Evolutionary conservation across 2,329 filamentous ascomycete genomes (phyloP).

Genomic region (Epichloe hybrida): DNA sequence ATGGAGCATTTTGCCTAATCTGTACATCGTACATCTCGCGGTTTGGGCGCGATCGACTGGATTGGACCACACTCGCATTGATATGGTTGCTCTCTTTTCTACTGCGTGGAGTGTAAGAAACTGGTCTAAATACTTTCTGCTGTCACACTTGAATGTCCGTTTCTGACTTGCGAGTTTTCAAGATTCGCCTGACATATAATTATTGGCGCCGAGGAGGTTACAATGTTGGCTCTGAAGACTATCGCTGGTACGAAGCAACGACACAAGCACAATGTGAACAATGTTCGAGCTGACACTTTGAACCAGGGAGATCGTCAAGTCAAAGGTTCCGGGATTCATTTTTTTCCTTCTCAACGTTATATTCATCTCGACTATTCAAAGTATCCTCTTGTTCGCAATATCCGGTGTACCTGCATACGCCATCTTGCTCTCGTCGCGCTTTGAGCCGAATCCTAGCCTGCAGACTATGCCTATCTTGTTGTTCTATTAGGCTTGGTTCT

Average conservation of each 20-base stretch:
- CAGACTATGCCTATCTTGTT: constrained; percentile 35
- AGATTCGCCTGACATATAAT: constrained; percentile 82
- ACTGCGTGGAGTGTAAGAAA: constrained; percentile 63
- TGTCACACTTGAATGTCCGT: neutral
- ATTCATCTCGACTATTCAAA: constrained; percentile 82
- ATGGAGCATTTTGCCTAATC: constrained; percentile 79
- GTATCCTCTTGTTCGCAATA: constrained; percentile 66
- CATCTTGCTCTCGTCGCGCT: constrained; percentile 57
- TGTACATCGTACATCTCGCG: constrained; percentile 76
- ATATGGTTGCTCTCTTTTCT: constrained; percentile 58
- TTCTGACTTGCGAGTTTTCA: neutral
- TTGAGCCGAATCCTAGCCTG: constrained; percentile 35
- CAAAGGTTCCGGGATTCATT: constrained; percentile 43
- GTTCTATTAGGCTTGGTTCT: constrained; percentile 37
- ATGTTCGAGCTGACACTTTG: constrained; percentile 1
- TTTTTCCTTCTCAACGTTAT: constrained; percentile 78
- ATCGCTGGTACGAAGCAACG: constrained; percentile 51
- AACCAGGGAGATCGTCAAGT: constrained; percentile 54
- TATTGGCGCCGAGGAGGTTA: constrained; percentile 96
- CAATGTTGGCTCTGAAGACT: constrained; percentile 78
- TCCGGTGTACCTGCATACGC: constrained; percentile 68
- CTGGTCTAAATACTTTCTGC: neutral
- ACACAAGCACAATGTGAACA: neutral
- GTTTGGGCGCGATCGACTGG: constrained; percentile 69
- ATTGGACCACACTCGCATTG: constrained; percentile 54